These are phyloP conservation scores for Chalaropsis ovoidea DNA, from an alignment of 2,329 filamentous ascomycete genomes.

Conservation along the genomic window DNA sequence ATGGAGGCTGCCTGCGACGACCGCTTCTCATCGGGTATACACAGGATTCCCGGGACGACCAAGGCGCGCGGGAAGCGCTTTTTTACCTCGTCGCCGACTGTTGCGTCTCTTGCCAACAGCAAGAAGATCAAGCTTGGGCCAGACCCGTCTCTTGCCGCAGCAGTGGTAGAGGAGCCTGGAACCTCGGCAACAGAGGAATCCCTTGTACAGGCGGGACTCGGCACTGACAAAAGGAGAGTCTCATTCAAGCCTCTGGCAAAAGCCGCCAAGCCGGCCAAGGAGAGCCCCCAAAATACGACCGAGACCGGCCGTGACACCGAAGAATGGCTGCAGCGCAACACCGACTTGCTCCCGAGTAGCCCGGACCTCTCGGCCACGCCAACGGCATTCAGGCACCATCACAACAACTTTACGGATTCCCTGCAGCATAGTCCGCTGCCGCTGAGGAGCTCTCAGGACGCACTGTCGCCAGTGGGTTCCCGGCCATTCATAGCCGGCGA, in stretches of 20 bases:
- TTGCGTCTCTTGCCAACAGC: background rate
- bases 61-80: conserved; percentile 21
- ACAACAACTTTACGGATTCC: background rate
- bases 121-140: conserved; percentile 4
- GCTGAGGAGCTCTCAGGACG: background rate
- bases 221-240: background rate
- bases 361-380: background rate
- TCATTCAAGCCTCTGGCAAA: background rate
- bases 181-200: background rate
- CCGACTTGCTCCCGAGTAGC: background rate
- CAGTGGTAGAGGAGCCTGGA: background rate
- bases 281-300: background rate
- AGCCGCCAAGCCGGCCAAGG: background rate
- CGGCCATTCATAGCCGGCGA: background rate
- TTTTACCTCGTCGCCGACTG: conserved; percentile 13
- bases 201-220: background rate
- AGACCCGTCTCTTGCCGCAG: background rate
- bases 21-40: conserved; percentile 29
- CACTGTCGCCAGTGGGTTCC: background rate
- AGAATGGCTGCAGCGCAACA: conserved; percentile 1
- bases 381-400: background rate
- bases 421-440: background rate
- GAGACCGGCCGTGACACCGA: background rate
- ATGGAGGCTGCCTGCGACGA: conserved; percentile 36
- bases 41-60: conserved; percentile 29